phyloP scores from a whole-genome alignment of 2,329 filamentous ascomycete species.

The Coniochaeta ligniaria region DNA sequence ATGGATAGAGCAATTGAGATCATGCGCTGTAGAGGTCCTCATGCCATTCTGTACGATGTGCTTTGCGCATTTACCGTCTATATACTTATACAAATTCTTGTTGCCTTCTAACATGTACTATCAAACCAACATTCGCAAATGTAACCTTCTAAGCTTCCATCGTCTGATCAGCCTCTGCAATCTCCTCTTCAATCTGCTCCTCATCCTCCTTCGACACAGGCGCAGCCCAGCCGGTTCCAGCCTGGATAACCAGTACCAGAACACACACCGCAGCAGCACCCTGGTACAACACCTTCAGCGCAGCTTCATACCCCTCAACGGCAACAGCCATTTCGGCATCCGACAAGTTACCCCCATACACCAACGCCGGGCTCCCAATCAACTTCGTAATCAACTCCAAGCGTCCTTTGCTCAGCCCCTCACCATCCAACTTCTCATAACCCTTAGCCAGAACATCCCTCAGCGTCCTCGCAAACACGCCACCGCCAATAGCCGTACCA shows the following conservation, averaged over 20 bases:
- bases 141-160: constrained; percentile 18
- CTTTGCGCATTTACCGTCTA: background rate
- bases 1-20: no score
- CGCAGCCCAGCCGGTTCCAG: constrained; percentile 42
- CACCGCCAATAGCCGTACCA: constrained; percentile 71
- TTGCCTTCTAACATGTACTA: no score
- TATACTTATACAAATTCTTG: background rate
- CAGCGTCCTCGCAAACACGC: constrained; percentile 61
- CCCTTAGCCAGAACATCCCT: constrained; percentile 45
- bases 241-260: constrained; percentile 38
- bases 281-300: constrained; percentile 37
- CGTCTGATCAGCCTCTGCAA: constrained; percentile 19
- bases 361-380: constrained; percentile 42
- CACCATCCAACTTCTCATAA: constrained; percentile 42
- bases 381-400: constrained; percentile 36
- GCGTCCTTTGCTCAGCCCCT: constrained; percentile 23
- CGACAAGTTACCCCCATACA: constrained; percentile 34
- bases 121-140: no score
- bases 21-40: no score
- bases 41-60: background rate
- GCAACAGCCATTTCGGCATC: constrained; percentile 36
- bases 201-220: constrained; percentile 45
- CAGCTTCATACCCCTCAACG: constrained; percentile 37
- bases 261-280: constrained; percentile 36
- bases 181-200: constrained; percentile 26